A percentile compares a stretch with the other conserved stretches of the same genome.
Conservation (phyloP, 2,329 filamentous ascomycete genomes). For the Claviceps cyperi region DNA sequence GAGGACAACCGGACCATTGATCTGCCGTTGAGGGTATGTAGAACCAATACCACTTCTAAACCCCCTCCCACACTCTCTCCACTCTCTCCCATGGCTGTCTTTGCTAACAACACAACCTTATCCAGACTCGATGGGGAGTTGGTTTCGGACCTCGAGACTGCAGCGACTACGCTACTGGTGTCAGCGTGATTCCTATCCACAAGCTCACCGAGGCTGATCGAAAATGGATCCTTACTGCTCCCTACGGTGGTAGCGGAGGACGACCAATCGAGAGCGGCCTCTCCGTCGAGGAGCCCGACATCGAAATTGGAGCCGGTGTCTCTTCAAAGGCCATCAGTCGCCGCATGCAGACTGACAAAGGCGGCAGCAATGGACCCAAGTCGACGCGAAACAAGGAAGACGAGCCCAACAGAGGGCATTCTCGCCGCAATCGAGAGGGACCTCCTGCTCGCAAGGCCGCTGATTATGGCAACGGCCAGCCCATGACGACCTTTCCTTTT, state of each 20-base stretch:
- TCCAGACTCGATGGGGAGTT: slow-evolving; percentile 85
- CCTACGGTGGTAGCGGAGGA: slow-evolving; percentile 85
- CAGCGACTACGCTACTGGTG: slow-evolving; percentile 83
- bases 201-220: slow-evolving; percentile 90
- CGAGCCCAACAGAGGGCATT: slow-evolving; percentile 14
- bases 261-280: slow-evolving; percentile 66
- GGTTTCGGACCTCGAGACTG: slow-evolving; percentile 95
- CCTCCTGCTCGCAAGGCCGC: slow-evolving; percentile 5
- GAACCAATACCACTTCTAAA: background rate
- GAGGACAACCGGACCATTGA: slow-evolving; percentile 62
- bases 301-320: slow-evolving; percentile 94
- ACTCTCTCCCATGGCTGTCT: background rate
- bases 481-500: slow-evolving; percentile 21
- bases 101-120: slow-evolving; percentile 6
- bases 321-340: slow-evolving; percentile 76
- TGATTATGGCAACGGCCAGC: slow-evolving; percentile 11
- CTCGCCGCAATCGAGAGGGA: slow-evolving; percentile 14
- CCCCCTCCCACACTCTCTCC: too few species aligned
- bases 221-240: slow-evolving; percentile 92
- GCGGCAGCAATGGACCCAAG: slow-evolving; percentile 49
- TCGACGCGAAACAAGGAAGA: slow-evolving; percentile 36
- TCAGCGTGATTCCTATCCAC: slow-evolving; percentile 85
- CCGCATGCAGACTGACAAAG: slow-evolving; percentile 55
- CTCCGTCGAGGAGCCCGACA: slow-evolving; percentile 92
- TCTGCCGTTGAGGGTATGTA: slow-evolving; percentile 55